These are phyloP conservation scores for Carnegiea gigantea DNA, from an alignment of 179 eudicot genomes.

Conservation along the genomic window DNA sequence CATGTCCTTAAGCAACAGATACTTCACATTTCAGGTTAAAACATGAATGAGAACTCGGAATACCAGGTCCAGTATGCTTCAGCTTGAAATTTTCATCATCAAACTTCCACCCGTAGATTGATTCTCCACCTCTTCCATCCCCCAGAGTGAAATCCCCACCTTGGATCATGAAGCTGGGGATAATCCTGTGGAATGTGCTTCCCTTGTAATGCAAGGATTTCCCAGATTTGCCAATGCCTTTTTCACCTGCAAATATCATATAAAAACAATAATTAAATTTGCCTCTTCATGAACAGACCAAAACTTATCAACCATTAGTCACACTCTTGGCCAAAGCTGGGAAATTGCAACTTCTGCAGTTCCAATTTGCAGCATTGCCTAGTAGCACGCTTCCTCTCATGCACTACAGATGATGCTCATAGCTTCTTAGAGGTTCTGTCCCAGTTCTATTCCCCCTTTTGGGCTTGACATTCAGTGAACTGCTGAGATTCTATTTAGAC, in stretches of 20 bases:
- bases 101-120: conserved; percentile 90
- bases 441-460: not conserved
- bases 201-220: conserved; percentile 96
- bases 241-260: conserved; percentile 61
- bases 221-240: conserved; percentile 80
- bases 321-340: not conserved
- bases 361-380: not conserved
- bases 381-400: not conserved
- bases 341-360: conserved; percentile 9
- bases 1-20: not conserved
- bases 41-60: not conserved
- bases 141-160: conserved; percentile 98
- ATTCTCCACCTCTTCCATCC: conserved; percentile 95
- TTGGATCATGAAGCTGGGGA: conserved; percentile 98
- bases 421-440: not conserved
- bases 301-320: not conserved
- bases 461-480: not conserved
- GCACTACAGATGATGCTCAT: not conserved
- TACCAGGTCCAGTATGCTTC: conserved; percentile 96
- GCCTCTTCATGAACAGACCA: not conserved
- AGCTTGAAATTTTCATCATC: conserved; percentile 95
- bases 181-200: conserved; percentile 86
- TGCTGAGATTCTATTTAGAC: not conserved
- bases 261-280: not conserved
- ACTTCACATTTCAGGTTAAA: not conserved